These are phyloP conservation scores for Penicillium sclerotigenum DNA, from an alignment of 2,329 filamentous ascomycete genomes.

Conservation along the genomic window DNA sequence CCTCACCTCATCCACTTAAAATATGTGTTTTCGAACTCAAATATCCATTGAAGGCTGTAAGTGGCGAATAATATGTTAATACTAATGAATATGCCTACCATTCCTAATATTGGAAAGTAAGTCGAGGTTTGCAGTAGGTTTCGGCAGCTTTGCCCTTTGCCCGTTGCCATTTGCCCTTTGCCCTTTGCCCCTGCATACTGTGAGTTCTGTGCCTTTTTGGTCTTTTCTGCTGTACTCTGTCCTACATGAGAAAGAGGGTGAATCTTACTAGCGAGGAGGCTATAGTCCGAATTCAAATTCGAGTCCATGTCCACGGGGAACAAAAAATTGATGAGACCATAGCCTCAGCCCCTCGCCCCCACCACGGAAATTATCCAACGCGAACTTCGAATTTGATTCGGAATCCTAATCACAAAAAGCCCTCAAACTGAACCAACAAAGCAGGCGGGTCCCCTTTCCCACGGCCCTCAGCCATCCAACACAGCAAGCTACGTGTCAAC, in stretches of 20 bases:
- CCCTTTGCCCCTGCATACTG: neutral
- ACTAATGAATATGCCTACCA: neutral
- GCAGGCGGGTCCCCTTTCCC: neutral
- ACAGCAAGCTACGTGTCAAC: neutral
- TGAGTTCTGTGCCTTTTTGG: neutral
- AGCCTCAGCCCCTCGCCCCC: neutral
- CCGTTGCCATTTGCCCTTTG: too few species aligned
- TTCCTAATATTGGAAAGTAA: neutral
- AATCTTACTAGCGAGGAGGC: neutral
- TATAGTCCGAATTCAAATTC: neutral
- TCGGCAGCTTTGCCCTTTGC: neutral
- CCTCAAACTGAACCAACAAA: neutral
- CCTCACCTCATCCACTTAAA: neutral
- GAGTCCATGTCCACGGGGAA: neutral
- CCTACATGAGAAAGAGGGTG: neutral
- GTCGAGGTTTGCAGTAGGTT: neutral
- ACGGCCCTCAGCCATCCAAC: neutral
- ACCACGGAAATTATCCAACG: neutral
- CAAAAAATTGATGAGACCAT: neutral
- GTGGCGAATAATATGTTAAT: neutral
- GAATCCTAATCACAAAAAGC: too few species aligned
- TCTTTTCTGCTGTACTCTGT: constrained; percentile 3
- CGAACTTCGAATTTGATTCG: neutral
- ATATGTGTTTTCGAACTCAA: neutral
- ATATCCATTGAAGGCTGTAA: neutral